Evolutionary conservation across 768 basidiomycete genomes (phyloP), one percentile per base, ranked within the genome.

Genomic region (Lepiota brunneoincarnata): DNA sequence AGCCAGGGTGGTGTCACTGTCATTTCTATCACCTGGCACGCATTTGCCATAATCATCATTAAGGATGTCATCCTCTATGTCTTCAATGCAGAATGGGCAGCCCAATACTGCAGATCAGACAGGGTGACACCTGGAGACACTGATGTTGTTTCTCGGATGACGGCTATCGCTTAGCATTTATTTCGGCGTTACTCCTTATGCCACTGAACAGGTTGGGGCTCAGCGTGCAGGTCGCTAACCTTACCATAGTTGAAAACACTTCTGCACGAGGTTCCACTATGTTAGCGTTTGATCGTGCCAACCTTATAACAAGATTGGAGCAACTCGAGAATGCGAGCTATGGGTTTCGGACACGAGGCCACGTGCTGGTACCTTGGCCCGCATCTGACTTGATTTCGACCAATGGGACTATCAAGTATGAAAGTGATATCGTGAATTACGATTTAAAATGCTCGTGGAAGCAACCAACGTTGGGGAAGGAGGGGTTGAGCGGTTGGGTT

Each of bases 21-120:
- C 11, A 31, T 49, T 3, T 23, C 40, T 14, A 26, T 55, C 12
- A 26, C 17, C 3, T 55, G 54, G 54, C 54, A 55, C 34, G 14
- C 47, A 0, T n/a, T 55, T 7, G 45, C 46, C 6, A 12, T 55
- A 17, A 42, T 42, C 6, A 20, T n/a, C 2, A 24, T 49, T 11
- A 48, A 49, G n/a, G 46, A 48, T 2, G 23, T 55, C 28, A 6
- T 49, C 11, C 34, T 41, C 11, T 21, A 34, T 36, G 31, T 55
- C 15, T 55, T 55, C 41, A 55, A 47, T 10, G 34, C 37, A 12
- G 54, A 55, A 15, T 50, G 54, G 54, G 20, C 20, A 7, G 35
- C 40, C 6, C 54, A 50, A 15, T 34, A 31, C 11, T 24, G 12
- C 21, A 12, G 39, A 36, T 20, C 40, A 0, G 40, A 23, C 5